Evolutionary conservation across 495 filamentous ascomycete genomes (phyloP).

Genomic region (Pseudevernia furfuracea): DNA sequence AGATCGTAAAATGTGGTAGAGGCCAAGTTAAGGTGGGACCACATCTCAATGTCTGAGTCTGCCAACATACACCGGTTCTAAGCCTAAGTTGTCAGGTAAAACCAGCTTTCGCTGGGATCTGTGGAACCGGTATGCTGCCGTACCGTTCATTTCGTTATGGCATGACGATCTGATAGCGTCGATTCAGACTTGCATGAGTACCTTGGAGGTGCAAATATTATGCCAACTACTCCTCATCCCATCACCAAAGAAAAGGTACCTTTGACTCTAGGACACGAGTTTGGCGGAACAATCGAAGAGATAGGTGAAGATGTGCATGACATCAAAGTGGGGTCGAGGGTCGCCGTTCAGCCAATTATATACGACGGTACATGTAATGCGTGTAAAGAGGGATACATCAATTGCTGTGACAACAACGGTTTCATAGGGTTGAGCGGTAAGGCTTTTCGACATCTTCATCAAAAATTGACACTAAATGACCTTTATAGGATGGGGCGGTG

Average conservation of each 20-base stretch:
- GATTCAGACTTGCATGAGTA: conserved; percentile 54
- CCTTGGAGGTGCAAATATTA: conserved; percentile 43
- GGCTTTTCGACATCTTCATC: too few species aligned
- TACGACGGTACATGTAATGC: conserved; percentile 49
- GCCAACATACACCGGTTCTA: neutral
- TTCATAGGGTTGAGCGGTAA: conserved; percentile 53
- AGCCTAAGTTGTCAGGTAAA: conserved; percentile 32
- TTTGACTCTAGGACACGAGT: conserved; percentile 55
- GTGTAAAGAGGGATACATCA: conserved; percentile 44
- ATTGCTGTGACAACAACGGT: conserved; percentile 51
- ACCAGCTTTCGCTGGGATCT: conserved; percentile 52
- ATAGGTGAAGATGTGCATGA: conserved; percentile 45
- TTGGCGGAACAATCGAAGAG: conserved; percentile 52
- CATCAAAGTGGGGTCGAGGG: conserved; percentile 47
- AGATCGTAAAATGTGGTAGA: conserved; percentile 34
- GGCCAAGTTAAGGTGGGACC: conserved; percentile 39
- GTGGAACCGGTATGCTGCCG: conserved; percentile 40
- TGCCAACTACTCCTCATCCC: conserved; percentile 46
- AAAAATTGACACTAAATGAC: neutral
- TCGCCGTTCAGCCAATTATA: conserved; percentile 52
- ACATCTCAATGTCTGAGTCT: neutral
- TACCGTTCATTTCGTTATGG: neutral
- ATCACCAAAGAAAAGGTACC: conserved; percentile 52
- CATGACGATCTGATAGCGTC: conserved; percentile 3
- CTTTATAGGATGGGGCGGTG: conserved; percentile 46